Evolutionary conservation across 1,284 basidiomycete genomes (phyloP).

Genomic region (Vanrija pseudolonga): DNA sequence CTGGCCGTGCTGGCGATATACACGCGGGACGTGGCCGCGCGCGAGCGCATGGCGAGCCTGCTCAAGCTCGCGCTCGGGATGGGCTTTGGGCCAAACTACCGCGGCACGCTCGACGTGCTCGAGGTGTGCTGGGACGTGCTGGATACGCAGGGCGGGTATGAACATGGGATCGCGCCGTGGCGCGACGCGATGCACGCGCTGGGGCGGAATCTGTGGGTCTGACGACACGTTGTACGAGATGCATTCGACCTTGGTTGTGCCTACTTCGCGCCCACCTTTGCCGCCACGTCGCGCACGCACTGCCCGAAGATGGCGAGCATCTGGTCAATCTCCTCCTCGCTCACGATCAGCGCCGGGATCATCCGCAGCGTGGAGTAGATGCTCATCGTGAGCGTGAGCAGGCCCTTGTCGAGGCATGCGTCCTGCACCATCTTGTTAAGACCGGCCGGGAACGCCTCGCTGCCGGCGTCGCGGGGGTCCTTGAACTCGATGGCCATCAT

Average conservation of each 20-base stretch:
- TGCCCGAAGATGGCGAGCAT: slow-evolving; percentile 57
- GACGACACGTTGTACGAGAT: too few relatives aligned
- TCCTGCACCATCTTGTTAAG: slow-evolving; percentile 66
- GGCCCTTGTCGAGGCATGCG: slow-evolving; percentile 74
- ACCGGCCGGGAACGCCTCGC: slow-evolving; percentile 56
- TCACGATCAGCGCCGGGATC: slow-evolving; percentile 64
- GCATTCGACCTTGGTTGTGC: too few relatives aligned
- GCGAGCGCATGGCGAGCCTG: slow-evolving; percentile 4
- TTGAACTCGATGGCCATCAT: slow-evolving; percentile 74
- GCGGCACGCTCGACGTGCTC: slow-evolving; percentile 12
- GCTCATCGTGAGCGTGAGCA: slow-evolving; percentile 56
- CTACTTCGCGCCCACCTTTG: too few relatives aligned
- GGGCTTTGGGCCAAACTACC: slow-evolving; percentile 13
- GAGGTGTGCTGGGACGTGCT: slow-evolving; percentile 14
- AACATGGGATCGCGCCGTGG: slow-evolving; percentile 22
- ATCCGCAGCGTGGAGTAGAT: slow-evolving; percentile 52
- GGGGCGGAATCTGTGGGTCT: slow-evolving; percentile 12
- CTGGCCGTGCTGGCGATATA: slow-evolving; percentile 16
- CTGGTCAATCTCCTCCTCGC: slow-evolving; percentile 58
- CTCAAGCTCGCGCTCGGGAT: slow-evolving; percentile 6
- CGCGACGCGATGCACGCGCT: slow-evolving; percentile 13
- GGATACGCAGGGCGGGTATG: slow-evolving; percentile 13
- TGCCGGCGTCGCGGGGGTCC: slow-evolving; percentile 44
- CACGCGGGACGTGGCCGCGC: neutral
- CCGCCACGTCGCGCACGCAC: slow-evolving; percentile 33